phyloP scores from a whole-genome alignment of 192 early-diverging fungal species.

The Podila horticola region DNA sequence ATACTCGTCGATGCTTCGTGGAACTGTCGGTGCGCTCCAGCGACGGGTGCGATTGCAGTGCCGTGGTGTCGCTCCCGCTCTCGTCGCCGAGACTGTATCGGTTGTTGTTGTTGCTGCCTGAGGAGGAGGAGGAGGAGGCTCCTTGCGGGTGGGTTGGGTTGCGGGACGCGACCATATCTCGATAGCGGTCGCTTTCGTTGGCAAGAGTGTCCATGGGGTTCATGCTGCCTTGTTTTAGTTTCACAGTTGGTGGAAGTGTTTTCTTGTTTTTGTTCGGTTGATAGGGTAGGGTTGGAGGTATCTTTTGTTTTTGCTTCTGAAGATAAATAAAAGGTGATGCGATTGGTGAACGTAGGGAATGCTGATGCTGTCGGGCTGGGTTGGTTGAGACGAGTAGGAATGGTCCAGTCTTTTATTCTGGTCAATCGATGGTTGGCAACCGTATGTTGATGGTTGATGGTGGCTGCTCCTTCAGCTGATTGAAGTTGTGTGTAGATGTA shows the following conservation, averaged over 20 bases:
- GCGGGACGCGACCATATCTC: neutral
- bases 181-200: conserved; percentile 34
- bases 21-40: conserved; percentile 26
- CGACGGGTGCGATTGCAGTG: conserved; percentile 14
- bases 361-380: no score
- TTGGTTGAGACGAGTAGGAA: no score
- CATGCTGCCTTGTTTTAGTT: neutral
- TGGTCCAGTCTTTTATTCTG: no score
- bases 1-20: conserved; percentile 5
- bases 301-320: no score
- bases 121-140: no score
- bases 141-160: neutral
- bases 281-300: no score
- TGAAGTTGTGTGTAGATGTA: no score
- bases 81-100: conserved; percentile 33
- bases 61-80: conserved; percentile 45
- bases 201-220: neutral
- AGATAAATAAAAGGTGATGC: no score
- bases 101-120: neutral
- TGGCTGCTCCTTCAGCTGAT: no score
- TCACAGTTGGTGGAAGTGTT: neutral
- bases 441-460: no score
- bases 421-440: no score
- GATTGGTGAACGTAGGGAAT: no score
- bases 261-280: neutral